Conservation (phyloP, 306 rosid genomes). For the Luffa acutangula region DNA sequence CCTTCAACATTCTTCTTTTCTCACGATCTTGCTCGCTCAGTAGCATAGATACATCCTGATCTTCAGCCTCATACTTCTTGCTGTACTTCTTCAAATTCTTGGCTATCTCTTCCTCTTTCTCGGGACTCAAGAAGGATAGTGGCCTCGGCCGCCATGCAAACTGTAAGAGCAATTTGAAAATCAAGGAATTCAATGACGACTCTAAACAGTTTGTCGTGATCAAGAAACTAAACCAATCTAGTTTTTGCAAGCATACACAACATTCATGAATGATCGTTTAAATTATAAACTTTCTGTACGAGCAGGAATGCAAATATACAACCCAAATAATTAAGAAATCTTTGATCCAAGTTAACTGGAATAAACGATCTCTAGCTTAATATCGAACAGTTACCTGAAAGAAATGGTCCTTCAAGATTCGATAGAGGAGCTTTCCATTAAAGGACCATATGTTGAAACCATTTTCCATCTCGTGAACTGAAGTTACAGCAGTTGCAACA, state of each 20-base stretch:
- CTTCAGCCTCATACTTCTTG: constrained; percentile 85
- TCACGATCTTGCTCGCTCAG: constrained; percentile 86
- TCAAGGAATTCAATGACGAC: background rate
- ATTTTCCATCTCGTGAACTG: constrained; percentile 96
- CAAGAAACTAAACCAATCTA: background rate
- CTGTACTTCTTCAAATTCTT: constrained; percentile 88
- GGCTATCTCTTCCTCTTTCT: constrained; percentile 85
- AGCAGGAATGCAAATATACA: background rate
- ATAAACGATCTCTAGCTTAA: background rate
- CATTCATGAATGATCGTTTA: background rate
- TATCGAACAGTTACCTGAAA: constrained; percentile 45
- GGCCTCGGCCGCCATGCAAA: constrained; percentile 93
- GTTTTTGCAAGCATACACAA: background rate
- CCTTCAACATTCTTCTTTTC: constrained; percentile 59
- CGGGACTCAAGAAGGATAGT: constrained; percentile 50
- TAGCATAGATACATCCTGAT: constrained; percentile 67
- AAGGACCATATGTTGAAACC: constrained; percentile 92
- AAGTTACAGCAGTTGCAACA: constrained; percentile 84
- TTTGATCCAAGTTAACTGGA: background rate
- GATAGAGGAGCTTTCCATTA: constrained; percentile 75
- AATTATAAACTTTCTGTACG: background rate
- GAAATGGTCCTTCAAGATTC: constrained; percentile 73
- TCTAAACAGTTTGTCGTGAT: background rate
- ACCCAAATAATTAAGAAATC: background rate
- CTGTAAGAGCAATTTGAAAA: constrained; percentile 17